Conservation (phyloP, 2,329 filamentous ascomycete species). For the Cladophialophora yegresii region DNA sequence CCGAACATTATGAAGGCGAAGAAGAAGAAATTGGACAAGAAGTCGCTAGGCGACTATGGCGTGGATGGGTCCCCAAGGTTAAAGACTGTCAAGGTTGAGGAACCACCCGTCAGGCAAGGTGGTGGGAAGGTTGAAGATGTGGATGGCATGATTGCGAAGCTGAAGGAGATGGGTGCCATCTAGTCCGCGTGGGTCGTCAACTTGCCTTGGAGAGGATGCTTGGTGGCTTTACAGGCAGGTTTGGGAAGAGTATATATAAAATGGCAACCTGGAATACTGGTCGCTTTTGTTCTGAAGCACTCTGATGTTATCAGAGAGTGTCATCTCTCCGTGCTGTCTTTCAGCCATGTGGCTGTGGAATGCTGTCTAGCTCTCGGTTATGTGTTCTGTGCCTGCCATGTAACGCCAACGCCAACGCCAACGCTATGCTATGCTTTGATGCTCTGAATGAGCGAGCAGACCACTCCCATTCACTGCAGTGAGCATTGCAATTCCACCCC, state of each 20-base stretch:
- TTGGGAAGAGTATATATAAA: background rate
- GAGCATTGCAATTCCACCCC: conserved; percentile 8
- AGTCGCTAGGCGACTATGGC: conserved; percentile 78
- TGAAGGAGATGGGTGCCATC: conserved; percentile 94
- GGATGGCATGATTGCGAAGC: conserved; percentile 85
- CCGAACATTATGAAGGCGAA: conserved; percentile 99
- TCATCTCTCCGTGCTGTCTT: background rate
- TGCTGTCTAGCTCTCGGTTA: conserved; percentile 5
- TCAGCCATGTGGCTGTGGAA: background rate
- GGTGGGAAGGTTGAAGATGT: conserved; percentile 98
- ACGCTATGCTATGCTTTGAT: conserved; percentile 26
- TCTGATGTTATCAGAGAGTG: background rate
- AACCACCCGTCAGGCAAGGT: conserved; percentile 83
- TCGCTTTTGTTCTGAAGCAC: background rate
- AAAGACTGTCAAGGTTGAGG: conserved; percentile 86
- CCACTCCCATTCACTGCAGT: conserved; percentile 12
- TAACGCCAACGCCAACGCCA: conserved; percentile 20
- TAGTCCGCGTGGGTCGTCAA: conserved; percentile 46
- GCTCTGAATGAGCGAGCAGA: conserved; percentile 3
- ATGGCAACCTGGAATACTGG: background rate
- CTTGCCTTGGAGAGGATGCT: background rate
- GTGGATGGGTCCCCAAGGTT: conserved; percentile 73
- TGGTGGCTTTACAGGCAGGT: background rate
- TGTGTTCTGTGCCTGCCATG: conserved; percentile 9
- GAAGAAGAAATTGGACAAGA: conserved; percentile 98